Evolutionary conservation across 805 yeast genomes (phyloP).

Genomic region (Metschnikowia drakensbergensis): DNA sequence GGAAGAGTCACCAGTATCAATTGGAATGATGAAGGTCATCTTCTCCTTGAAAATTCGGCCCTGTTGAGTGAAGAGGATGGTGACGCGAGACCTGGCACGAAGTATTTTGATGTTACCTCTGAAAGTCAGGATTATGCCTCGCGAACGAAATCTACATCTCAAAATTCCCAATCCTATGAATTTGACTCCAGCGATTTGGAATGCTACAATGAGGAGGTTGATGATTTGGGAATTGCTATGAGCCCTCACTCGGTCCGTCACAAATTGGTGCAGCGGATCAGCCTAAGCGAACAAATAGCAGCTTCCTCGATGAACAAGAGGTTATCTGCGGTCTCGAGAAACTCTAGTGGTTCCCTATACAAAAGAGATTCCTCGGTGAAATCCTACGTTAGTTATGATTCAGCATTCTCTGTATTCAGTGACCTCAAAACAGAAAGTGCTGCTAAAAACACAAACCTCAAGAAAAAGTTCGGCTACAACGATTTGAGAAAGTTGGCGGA

Average conservation of each 20-base stretch:
- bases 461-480: slow-evolving; percentile 49
- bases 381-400: slow-evolving; percentile 60
- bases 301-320: slow-evolving; percentile 13
- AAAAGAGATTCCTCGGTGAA: slow-evolving; percentile 36
- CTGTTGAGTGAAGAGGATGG: slow-evolving; percentile 9
- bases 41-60: slow-evolving; percentile 28
- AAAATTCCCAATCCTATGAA: slow-evolving; percentile 8
- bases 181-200: slow-evolving; percentile 32
- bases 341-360: slow-evolving; percentile 31
- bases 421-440: slow-evolving; percentile 13
- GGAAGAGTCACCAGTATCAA: slow-evolving; percentile 34
- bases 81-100: slow-evolving; percentile 14
- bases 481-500: slow-evolving; percentile 40
- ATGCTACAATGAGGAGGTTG: slow-evolving; percentile 38
- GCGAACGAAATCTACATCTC: background rate
- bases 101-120: slow-evolving; percentile 22
- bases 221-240: slow-evolving; percentile 40
- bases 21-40: slow-evolving; percentile 39
- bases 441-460: slow-evolving; percentile 18
- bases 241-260: slow-evolving; percentile 34
- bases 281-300: slow-evolving; percentile 21
- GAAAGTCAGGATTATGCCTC: slow-evolving; percentile 5
- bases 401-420: slow-evolving; percentile 43
- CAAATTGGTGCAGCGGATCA: slow-evolving; percentile 20
- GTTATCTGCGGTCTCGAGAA: slow-evolving; percentile 23